phyloP scores from a whole-genome alignment of 1,284 basidiomycete species.

The Moesziomyces sp. region DNA sequence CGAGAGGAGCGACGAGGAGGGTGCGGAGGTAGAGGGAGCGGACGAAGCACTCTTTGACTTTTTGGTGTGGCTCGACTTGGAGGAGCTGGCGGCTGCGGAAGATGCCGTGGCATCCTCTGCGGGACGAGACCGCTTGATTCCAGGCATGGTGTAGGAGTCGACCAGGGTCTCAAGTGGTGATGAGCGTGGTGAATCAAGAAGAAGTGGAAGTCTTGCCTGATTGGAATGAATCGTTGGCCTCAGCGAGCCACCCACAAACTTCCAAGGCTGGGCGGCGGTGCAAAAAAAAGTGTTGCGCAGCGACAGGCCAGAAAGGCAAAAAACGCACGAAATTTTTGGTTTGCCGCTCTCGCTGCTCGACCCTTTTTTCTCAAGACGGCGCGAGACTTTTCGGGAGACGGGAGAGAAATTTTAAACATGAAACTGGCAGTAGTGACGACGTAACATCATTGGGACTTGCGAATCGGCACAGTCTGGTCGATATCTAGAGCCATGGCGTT shows the following conservation, averaged over 20 bases:
- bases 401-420: neutral
- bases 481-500: no score
- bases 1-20: constrained; percentile 41
- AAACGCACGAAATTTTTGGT: constrained; percentile 24
- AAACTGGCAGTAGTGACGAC: no score
- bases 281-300: neutral
- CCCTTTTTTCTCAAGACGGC: constrained; percentile 1
- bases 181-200: constrained; percentile 1
- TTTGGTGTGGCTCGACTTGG: constrained; percentile 20
- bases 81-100: constrained; percentile 35
- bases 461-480: no score
- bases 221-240: constrained; percentile 2
- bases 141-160: constrained; percentile 34
- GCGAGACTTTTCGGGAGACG: constrained; percentile 11
- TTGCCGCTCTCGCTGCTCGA: neutral
- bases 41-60: constrained; percentile 23
- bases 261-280: neutral
- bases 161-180: constrained; percentile 3
- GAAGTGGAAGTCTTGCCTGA: neutral
- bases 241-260: neutral
- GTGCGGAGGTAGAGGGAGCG: constrained; percentile 10
- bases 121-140: constrained; percentile 48
- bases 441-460: no score
- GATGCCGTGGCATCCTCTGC: constrained; percentile 30
- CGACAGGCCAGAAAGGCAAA: constrained; percentile 3